These are phyloP conservation scores for Aspergillus costaricaensis DNA, from an alignment of 2,329 filamentous ascomycete genomes.

Conservation along the genomic window DNA sequence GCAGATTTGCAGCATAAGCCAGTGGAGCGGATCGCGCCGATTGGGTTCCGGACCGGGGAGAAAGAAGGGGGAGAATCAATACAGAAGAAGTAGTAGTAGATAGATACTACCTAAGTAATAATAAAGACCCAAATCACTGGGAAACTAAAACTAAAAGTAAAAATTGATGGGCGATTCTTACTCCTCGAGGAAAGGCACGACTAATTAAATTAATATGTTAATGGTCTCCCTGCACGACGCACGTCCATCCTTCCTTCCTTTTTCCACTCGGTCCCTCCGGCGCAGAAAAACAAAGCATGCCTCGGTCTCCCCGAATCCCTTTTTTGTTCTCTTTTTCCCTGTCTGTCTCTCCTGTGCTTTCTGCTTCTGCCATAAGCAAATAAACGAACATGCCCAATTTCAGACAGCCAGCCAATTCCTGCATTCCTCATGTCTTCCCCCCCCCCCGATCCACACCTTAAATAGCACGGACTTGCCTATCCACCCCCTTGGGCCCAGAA, in stretches of 20 bases:
- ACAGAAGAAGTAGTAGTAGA: no score
- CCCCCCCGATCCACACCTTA: neutral
- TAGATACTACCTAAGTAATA: no score
- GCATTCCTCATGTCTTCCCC: neutral
- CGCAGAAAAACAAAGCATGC: neutral
- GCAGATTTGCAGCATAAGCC: neutral
- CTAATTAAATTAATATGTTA: no score
- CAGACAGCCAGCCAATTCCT: neutral
- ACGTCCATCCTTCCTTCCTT: no score
- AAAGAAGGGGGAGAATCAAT: neutral
- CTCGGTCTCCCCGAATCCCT: neutral
- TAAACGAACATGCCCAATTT: neutral
- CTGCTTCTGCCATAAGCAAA: no score
- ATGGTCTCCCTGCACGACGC: no score
- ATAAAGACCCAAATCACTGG: no score
- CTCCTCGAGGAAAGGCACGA: no score
- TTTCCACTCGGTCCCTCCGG: no score
- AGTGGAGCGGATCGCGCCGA: neutral
- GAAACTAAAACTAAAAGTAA: no score
- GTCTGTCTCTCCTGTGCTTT: no score
- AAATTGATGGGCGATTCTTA: no score
- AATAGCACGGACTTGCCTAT: neutral
- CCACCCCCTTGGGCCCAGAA: neutral
- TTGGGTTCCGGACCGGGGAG: neutral
- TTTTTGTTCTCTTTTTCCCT: neutral